Evolutionary conservation across 1,284 basidiomycete species (phyloP), one percentile per base, ranked within the genome.

Genomic region (Sparassis latifolia): DNA sequence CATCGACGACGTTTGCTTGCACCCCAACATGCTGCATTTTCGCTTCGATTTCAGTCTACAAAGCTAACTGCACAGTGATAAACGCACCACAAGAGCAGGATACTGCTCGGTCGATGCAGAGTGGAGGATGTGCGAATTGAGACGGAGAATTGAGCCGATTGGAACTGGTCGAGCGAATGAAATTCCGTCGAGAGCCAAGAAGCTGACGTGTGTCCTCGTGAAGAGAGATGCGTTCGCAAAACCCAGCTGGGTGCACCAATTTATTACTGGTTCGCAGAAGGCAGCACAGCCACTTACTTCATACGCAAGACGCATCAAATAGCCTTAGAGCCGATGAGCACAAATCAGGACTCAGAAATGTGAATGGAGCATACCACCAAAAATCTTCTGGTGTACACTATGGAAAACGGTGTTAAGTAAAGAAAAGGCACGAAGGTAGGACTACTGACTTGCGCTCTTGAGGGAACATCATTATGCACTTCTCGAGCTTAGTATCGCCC

Each of bases 381-480:
- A 91, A 6, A 91, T 76, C 63, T 91, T 91, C 57, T 85, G 84
- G 63, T 92, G 89, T 2, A 91, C 75, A 61, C 84, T 86, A 50
- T 12, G 28, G 7, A 28, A 6, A 42, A 10, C 5, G 1, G 3
- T 35, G n/a, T 9, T 10, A 10, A 12, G 43, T 29, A 2, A 12
- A 33, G 27, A 37, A 33, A 12, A 31, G 12, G 1, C 10, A 2
- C 7, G 3, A 28, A 28, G 45, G 10, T 20, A 33, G 20, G 47
- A 35, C 7, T 2, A 68, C 80, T 63, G 54, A 86, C 83, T 92
- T 92, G 61, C 89, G 76, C 63, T 90, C 87, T 69, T 91, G 89
- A 0, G 89, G 89, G 63, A 90, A 90, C 86, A 91, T 91, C 47
- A 90, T 69, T 73, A 84, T 75, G n/a, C 76, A 79, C 58, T 81